Evolutionary conservation across 1,284 basidiomycete genomes (phyloP).

Genomic region (Rhodofomes roseus): DNA sequence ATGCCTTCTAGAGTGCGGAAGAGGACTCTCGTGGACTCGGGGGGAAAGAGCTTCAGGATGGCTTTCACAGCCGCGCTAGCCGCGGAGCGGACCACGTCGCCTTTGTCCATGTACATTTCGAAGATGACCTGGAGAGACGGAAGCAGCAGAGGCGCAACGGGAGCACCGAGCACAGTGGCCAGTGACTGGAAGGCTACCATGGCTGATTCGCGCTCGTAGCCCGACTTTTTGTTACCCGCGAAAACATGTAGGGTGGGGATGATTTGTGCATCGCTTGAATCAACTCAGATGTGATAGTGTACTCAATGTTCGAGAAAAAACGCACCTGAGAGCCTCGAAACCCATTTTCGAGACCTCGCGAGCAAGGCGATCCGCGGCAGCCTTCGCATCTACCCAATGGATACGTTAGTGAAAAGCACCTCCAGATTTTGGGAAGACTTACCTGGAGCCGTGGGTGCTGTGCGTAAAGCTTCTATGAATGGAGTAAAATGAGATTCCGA

Average conservation of each 20-base stretch:
- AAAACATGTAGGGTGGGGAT: conserved; percentile 67
- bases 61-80: conserved; percentile 83
- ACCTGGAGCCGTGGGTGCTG: conserved; percentile 75
- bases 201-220: conserved; percentile 90
- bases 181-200: conserved; percentile 84
- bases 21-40: conserved; percentile 77
- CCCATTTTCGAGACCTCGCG: conserved; percentile 64
- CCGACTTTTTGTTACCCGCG: conserved; percentile 86
- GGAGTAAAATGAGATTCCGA: conserved; percentile 44
- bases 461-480: conserved; percentile 58
- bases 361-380: conserved; percentile 73
- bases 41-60: conserved; percentile 81
- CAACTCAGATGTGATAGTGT: conserved; percentile 9
- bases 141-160: conserved; percentile 81
- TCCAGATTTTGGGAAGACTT: conserved; percentile 14
- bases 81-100: conserved; percentile 85
- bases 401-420: background rate
- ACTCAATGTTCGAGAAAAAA: conserved; percentile 17
- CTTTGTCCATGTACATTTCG: conserved; percentile 92
- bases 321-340: conserved; percentile 61
- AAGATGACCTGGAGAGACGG: conserved; percentile 77
- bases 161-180: conserved; percentile 67
- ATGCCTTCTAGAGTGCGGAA: conserved; percentile 73
- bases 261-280: conserved; percentile 55
- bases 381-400: conserved; percentile 64